Base-by-base conservation (phyloP, 371 early-diverging fungal genomes). In the Mucor indicus region DNA sequence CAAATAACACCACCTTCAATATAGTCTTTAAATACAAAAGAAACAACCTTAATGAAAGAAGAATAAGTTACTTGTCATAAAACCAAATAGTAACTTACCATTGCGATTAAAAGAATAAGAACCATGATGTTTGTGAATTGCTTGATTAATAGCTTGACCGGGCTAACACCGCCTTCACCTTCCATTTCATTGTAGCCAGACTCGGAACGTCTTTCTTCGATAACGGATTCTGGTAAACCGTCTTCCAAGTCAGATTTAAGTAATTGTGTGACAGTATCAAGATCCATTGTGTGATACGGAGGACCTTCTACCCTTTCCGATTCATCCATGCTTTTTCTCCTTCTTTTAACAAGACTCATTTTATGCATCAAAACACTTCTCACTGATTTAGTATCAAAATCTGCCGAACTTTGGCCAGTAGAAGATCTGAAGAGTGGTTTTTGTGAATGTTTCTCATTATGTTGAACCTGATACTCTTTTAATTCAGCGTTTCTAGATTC, bases 61-160 rank as follows among this genome's bases (percentile, higher is more conserved):
- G 1, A 15, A 29, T n/a, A 4, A 33, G 15, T 46, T 16, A 4
- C 7, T 7, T n/a, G 6, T n/a, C 33, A 25, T 9, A 15, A 0
- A 44, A 36, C 12, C 10, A 7, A 24, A 11, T 11, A 46, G 19
- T 17, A 23, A 41, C 44, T 59, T 63, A 74, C 75, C 61, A 88
- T 76, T 12, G 92, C 89, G 29, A 84, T 90, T 16, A 86, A 48
- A 3, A 92, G 71, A 48, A 93, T 85, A 9, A 92, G 48, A 11
- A 90, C 84, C 91, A 93, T 86, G 54, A 90, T 75, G 51, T 93
- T 92, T 43, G 85, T 64, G 36, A 92, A 60, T 55, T 93, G 93
- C 22, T 78, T 75, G 57, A 87, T 48, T 21, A 93, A 53, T 58
- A 92, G 79, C 57, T 78, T 80, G 48, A 80, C 55, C 11, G 79